A percentile compares a stretch with the other conserved stretches of the same genome.
phyloP scores from a whole-genome alignment of 768 basidiomycete species.

The Pulveroboletus sp. region DNA sequence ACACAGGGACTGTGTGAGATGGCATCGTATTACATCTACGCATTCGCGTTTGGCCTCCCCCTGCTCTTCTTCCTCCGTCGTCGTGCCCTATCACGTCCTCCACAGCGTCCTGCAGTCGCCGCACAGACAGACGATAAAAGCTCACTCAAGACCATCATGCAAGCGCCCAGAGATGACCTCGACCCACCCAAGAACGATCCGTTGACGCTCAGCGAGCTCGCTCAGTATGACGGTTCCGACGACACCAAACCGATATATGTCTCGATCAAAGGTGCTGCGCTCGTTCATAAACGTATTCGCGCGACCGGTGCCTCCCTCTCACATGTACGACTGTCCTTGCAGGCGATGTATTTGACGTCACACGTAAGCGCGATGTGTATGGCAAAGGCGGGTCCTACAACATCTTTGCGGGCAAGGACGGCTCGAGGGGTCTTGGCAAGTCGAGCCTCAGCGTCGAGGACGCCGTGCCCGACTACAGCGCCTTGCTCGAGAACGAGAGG shows the following conservation, averaged over 20 bases:
- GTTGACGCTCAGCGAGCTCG: slow-evolving; percentile 65
- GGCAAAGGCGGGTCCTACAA: slow-evolving; percentile 75
- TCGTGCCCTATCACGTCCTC: slow-evolving; percentile 4
- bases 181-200: slow-evolving; percentile 74
- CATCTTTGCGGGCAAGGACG: slow-evolving; percentile 93
- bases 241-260: slow-evolving; percentile 74
- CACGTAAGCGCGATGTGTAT: slow-evolving; percentile 82
- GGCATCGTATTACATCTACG: slow-evolving; percentile 25
- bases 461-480: slow-evolving; percentile 83
- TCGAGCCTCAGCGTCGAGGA: slow-evolving; percentile 83
- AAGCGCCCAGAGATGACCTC: slow-evolving; percentile 55
- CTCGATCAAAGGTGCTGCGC: slow-evolving; percentile 76
- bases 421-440: slow-evolving; percentile 82
- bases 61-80: slow-evolving; percentile 24
- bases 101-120: slow-evolving; percentile 6
- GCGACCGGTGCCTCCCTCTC: too few relatives aligned
- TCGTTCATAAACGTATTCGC: slow-evolving; percentile 31
- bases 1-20: slow-evolving; percentile 3
- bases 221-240: slow-evolving; percentile 65
- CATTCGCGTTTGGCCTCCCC: slow-evolving; percentile 30
- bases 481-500: slow-evolving; percentile 61
- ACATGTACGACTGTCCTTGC: background rate
- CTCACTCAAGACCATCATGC: slow-evolving; percentile 63
- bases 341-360: slow-evolving; percentile 85
- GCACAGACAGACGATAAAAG: slow-evolving; percentile 24